Evolutionary conservation across 495 filamentous ascomycete genomes (phyloP).

Genomic region (Podospora anserina): DNA sequence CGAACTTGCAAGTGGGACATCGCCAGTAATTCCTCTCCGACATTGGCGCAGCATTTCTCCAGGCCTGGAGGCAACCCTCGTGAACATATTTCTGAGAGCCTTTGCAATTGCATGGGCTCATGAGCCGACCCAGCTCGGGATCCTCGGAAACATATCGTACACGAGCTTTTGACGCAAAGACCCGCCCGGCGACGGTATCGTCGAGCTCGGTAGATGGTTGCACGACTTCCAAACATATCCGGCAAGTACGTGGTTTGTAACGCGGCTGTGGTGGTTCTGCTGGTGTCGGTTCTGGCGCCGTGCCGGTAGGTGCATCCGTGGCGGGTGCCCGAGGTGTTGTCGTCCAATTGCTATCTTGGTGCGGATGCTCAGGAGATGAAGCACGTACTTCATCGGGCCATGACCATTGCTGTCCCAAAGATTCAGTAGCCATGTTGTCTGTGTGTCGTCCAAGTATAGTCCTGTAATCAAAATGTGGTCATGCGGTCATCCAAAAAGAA

Average conservation of each 20-base stretch:
- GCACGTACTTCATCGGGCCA: not conserved
- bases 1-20: slow-evolving; percentile 84
- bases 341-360: not conserved
- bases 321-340: not conserved
- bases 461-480: not conserved
- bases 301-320: slow-evolving; percentile 7
- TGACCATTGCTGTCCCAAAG: slow-evolving; percentile 5
- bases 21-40: slow-evolving; percentile 73
- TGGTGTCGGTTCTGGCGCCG: slow-evolving; percentile 26
- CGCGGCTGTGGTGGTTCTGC: slow-evolving; percentile 40
- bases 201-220: slow-evolving; percentile 69
- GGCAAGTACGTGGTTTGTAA: slow-evolving; percentile 72
- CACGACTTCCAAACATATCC: slow-evolving; percentile 88
- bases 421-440: slow-evolving; percentile 14
- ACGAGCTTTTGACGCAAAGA: slow-evolving; percentile 59
- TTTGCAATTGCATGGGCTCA: slow-evolving; percentile 90
- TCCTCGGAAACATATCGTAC: slow-evolving; percentile 74
- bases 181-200: slow-evolving; percentile 55
- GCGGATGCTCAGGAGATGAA: not conserved
- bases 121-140: slow-evolving; percentile 72
- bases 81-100: slow-evolving; percentile 92
- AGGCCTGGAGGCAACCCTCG: slow-evolving; percentile 83
- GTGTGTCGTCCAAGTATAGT: not conserved
- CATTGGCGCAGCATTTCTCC: slow-evolving; percentile 72
- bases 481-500: not conserved